These are phyloP conservation scores for Dryadomyces quercivorus DNA, from an alignment of 2,329 filamentous ascomycete species.

Conservation along the genomic window DNA sequence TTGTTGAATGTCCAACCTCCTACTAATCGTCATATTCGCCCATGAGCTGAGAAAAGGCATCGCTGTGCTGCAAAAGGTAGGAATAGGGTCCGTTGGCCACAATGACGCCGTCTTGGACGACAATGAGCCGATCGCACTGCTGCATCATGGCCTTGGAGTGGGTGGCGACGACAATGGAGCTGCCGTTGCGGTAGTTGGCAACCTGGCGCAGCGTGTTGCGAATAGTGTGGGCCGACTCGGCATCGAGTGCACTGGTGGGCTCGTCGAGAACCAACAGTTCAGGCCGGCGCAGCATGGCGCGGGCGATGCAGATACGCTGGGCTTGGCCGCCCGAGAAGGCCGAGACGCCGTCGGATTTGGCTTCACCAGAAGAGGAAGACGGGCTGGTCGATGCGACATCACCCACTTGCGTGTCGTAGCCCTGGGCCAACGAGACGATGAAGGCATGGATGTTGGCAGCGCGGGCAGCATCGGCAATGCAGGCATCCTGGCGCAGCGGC, in stretches of 20 bases:
- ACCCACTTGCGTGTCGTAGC: constrained; percentile 63
- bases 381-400: constrained; percentile 46
- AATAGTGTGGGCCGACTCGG: constrained; percentile 51
- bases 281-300: constrained; percentile 61
- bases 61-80: constrained; percentile 34
- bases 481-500: constrained; percentile 29
- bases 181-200: neutral
- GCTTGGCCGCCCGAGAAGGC: constrained; percentile 69
- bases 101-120: constrained; percentile 56
- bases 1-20: too few relatives aligned
- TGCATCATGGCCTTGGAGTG: constrained; percentile 81
- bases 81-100: constrained; percentile 55
- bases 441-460: constrained; percentile 64
- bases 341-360: constrained; percentile 19
- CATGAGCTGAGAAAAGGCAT: constrained; percentile 37
- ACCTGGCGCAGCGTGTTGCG: constrained; percentile 24
- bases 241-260: constrained; percentile 71
- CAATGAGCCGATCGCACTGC: constrained; percentile 59
- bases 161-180: constrained; percentile 66
- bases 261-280: constrained; percentile 73
- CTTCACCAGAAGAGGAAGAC: neutral
- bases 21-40: constrained; percentile 14
- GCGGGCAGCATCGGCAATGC: constrained; percentile 39
- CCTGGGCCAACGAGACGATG: constrained; percentile 55
- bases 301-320: constrained; percentile 69